Conservation (phyloP, 352 stramenopile species). For the Phytophthora tentaculata region DNA sequence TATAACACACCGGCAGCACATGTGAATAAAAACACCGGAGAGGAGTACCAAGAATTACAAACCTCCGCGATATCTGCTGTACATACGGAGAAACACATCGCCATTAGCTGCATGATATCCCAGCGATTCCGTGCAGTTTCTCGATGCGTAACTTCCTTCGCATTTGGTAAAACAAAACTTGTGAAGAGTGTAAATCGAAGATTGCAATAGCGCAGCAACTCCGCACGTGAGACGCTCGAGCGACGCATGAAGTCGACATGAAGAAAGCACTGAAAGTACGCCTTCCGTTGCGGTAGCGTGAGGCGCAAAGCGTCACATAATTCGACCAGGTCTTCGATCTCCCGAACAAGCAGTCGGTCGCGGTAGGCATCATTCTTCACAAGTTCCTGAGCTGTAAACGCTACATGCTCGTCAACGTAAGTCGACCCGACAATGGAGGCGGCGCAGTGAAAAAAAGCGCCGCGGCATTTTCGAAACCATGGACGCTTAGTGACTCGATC, state of each 20-base stretch:
- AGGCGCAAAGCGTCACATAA: conserved; percentile 60
- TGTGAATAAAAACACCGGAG: not conserved
- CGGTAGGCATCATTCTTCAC: conserved; percentile 73
- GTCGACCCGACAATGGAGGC: conserved; percentile 51
- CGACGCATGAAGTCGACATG: conserved; percentile 67
- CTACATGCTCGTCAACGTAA: conserved; percentile 51
- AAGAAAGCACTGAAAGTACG: conserved; percentile 69
- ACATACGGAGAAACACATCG: conserved; percentile 65
- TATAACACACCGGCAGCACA: not conserved
- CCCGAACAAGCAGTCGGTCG: conserved; percentile 57
- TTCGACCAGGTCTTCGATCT: conserved; percentile 68
- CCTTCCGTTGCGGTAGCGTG: conserved; percentile 58
- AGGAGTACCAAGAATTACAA: not conserved
- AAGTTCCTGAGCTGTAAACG: conserved; percentile 52
- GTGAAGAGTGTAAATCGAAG: conserved; percentile 44
- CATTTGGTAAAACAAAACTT: conserved; percentile 44
- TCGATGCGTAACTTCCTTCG: conserved; percentile 43
- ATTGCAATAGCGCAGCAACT: conserved; percentile 67
- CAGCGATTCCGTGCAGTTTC: conserved; percentile 45
- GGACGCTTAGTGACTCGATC: conserved; percentile 8
- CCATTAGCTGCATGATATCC: conserved; percentile 66
- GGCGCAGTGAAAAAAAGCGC: conserved; percentile 27
- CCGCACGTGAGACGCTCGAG: conserved; percentile 49
- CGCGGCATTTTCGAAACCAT: conserved; percentile 32
- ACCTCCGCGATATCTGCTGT: conserved; percentile 48